phyloP scores from a whole-genome alignment of 768 basidiomycete species.

The Suillus placidus region DNA sequence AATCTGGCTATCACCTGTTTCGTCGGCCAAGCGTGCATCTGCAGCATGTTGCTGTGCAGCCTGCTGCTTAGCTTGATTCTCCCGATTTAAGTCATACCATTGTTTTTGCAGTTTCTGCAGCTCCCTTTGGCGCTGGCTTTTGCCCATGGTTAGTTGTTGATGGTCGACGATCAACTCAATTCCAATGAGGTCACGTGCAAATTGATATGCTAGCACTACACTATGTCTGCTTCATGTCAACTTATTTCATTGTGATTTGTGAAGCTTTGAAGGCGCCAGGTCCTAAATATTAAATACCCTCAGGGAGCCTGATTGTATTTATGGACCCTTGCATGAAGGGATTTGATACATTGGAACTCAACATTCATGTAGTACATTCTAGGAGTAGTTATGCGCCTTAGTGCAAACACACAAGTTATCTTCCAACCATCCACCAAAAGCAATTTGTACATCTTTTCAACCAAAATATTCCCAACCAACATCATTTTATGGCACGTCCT shows the following conservation, averaged over 20 bases:
- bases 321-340: not conserved
- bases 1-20: not conserved
- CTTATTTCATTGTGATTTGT: not conserved
- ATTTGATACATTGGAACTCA: not conserved
- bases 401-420: too few species aligned
- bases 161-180: too few species aligned
- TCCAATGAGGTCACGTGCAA: too few species aligned
- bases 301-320: not conserved
- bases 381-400: too few species aligned
- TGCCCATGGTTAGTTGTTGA: too few species aligned
- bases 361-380: too few species aligned
- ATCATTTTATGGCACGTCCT: not conserved
- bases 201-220: too few species aligned
- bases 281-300: not conserved
- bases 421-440: not conserved
- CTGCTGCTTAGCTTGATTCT: too few species aligned
- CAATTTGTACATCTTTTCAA: not conserved
- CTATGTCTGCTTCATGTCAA: not conserved
- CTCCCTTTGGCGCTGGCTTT: too few species aligned
- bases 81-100: too few species aligned
- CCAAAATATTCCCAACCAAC: not conserved
- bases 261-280: too few species aligned
- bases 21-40: not conserved
- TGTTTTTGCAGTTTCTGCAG: too few species aligned
- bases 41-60: not conserved